Evolutionary conservation across 2,329 filamentous ascomycete genomes (phyloP), one percentile per base, ranked within the genome.

Genomic region (Fusarium algeriense): DNA sequence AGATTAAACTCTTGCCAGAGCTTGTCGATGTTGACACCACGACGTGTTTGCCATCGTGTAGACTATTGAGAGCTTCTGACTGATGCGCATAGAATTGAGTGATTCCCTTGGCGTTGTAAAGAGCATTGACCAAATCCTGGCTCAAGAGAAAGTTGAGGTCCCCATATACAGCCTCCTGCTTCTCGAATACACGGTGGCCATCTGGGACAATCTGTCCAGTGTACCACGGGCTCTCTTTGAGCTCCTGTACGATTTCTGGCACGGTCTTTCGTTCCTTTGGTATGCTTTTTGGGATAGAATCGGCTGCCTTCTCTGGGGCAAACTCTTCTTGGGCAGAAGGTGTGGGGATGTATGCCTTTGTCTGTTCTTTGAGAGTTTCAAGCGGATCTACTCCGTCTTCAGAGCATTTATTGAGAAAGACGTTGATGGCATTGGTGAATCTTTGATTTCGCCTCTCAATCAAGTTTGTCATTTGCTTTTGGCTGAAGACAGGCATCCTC

Each of bases 1-100:
- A 99, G 67, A 99, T 98, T n/a, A 99, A 84, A 9, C 94, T 98
- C 80, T 99, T 99, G 14, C 96, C 96, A 2, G 96, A 99, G 78
- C 93, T 97, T 0, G 96, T 99, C 1, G 95, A 97, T 0, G 96
- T 99, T 3, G 95, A 91, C 3, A 99, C 92, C 55, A 99, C 95
- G 17, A 98, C 94, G 78, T 98, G 91, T 40, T 91, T 88, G 0
- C 94, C 95, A 6, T 92, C 88, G 60, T 95, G 87, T 3, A 99
- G 84, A 66, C 92, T 89, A 77, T 99, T 99, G 75, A 99, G 93
- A 1, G 96, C 96, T 81, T 97, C 93, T 0, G 95, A 90, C 81
- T 99, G 96, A 79, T 99, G 96, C 1, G 93, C 90, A 77, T 97
- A 99, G 40, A 99, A 88, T 64, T 92, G 88, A 0, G 91, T 93